These are phyloP conservation scores for Kernera saxatilis DNA, from an alignment of 345 rosid species.

Conservation along the genomic window DNA sequence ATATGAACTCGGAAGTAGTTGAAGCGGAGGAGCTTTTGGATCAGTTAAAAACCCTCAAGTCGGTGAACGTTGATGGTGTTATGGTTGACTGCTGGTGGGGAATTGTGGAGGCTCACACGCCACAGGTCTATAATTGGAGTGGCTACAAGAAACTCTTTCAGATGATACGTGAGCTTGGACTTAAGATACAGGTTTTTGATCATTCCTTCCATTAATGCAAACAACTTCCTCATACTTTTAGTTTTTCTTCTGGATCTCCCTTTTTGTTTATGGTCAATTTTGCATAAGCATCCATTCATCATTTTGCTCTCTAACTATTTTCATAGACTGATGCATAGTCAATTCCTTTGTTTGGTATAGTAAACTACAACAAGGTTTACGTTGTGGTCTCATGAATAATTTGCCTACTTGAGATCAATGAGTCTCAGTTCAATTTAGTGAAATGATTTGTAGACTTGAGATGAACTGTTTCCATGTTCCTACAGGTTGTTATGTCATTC, in stretches of 20 bases:
- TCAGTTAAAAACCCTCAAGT: slow-evolving; percentile 60
- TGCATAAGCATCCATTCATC: not conserved
- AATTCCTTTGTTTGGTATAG: no score
- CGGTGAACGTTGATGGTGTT: slow-evolving; percentile 76
- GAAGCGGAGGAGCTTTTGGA: slow-evolving; percentile 61
- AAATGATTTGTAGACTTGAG: not conserved
- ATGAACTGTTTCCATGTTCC: not conserved
- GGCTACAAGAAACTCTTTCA: slow-evolving; percentile 81
- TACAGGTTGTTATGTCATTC: slow-evolving; percentile 92
- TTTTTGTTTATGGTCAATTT: not conserved
- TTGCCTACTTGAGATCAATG: not conserved
- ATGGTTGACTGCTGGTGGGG: slow-evolving; percentile 99
- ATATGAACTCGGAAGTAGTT: slow-evolving; percentile 66
- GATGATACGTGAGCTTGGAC: slow-evolving; percentile 69
- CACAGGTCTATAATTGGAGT: slow-evolving; percentile 73
- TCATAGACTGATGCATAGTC: no score
- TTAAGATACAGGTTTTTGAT: slow-evolving; percentile 63
- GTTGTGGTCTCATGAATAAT: no score
- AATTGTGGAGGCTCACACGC: slow-evolving; percentile 73
- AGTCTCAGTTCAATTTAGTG: not conserved
- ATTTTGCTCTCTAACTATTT: not conserved
- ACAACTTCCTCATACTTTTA: not conserved
- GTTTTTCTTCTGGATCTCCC: not conserved
- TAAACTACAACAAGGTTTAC: no score
- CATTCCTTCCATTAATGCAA: not conserved